Base-by-base conservation (phyloP, 495 filamentous ascomycete genomes). In the Xylaria castorea region DNA sequence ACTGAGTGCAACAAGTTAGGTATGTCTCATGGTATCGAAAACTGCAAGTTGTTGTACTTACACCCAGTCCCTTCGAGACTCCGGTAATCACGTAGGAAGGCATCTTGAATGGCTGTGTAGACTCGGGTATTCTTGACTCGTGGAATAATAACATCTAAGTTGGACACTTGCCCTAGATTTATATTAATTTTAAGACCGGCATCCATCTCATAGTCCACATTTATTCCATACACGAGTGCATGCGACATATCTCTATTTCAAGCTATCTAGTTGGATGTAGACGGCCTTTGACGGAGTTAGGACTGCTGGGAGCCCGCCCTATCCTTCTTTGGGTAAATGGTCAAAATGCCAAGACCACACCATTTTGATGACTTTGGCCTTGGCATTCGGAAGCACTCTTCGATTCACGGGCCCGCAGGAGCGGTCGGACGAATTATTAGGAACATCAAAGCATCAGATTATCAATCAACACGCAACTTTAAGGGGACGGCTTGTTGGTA, bases 71-170 rank as follows among this genome's bases (percentile, higher is more conserved):
- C 64, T 77, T 73, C 44, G 79, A 81, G 16, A 71, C 78, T 65
- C 81, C 81, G 16, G 77, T 77, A 34, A 83, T 70, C 5, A 81
- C 68, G 61, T 80, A 83, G 38, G 77, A 81, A 73, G 81, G 68
- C 81, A 83, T 83, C 20, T 44, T 72, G 16, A 38, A 58, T 22
- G 8, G 30, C 32, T 36, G 0, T 61, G 32, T 8, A 22, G 32
- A n/a, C 1, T 61, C 3, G 1, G 34, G 32, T 12, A 8, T 5
- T 38, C 18, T 61, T 3, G 30, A n/a, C 11, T 55, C 14, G 3
- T 36, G 18, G 32, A 20, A n/a, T 3, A 11, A 36, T 5, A 61
- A 61, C 30, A 36, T 36, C 27, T 14, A 5, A 57, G 12, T 30
- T 5, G 7, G 53, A 57, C 0, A 30, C 0, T 32, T 32, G 53